These are phyloP conservation scores for Monascus ruber DNA, from an alignment of 2,329 filamentous ascomycete species.

Conservation along the genomic window DNA sequence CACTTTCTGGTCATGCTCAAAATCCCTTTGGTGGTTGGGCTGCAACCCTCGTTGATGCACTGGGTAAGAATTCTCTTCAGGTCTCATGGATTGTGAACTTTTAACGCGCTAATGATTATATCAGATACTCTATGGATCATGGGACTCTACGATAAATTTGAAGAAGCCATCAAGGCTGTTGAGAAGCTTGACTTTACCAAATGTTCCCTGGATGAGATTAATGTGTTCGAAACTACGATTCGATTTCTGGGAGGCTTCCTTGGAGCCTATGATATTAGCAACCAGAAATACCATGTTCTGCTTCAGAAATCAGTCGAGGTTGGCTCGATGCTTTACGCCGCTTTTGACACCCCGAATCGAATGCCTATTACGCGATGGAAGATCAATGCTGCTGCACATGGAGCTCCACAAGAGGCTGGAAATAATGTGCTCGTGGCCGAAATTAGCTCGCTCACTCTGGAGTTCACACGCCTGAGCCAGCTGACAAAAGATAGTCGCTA, in stretches of 20 bases:
- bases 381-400: constrained; percentile 11
- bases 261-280: constrained; percentile 71
- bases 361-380: constrained; percentile 58
- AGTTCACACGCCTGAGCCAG: constrained; percentile 32
- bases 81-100: background rate
- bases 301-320: constrained; percentile 65
- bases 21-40: constrained; percentile 83
- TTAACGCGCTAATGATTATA: background rate
- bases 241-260: constrained; percentile 75
- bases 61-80: constrained; percentile 19
- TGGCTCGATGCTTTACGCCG: constrained; percentile 62
- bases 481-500: constrained; percentile 27
- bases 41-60: constrained; percentile 67
- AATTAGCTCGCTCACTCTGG: constrained; percentile 28
- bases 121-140: constrained; percentile 73
- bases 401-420: constrained; percentile 14
- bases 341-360: constrained; percentile 80
- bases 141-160: constrained; percentile 62
- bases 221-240: constrained; percentile 78
- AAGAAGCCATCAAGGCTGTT: constrained; percentile 57
- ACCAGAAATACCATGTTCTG: constrained; percentile 53
- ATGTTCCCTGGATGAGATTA: constrained; percentile 54
- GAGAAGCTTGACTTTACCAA: constrained; percentile 66
- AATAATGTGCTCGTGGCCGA: constrained; percentile 20
- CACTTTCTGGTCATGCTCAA: constrained; percentile 51